These are phyloP conservation scores for Candolleomyces aberdarensis DNA, from an alignment of 768 basidiomycete genomes.

Conservation along the genomic window DNA sequence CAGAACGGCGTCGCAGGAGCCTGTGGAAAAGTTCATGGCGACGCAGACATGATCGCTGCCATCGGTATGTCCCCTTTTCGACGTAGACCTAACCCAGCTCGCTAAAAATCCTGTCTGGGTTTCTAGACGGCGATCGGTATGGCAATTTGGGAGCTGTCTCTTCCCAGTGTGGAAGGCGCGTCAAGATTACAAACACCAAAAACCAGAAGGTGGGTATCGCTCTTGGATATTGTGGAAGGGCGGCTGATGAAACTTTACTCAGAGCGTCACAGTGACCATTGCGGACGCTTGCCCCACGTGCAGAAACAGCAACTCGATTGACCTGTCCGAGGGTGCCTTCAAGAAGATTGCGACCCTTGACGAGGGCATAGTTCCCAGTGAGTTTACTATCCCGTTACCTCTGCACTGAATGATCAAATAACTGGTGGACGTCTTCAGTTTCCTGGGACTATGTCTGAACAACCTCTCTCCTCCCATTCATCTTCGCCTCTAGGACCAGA, in stretches of 20 bases:
- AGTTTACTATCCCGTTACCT: slow-evolving; percentile 20
- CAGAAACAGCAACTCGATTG: slow-evolving; percentile 60
- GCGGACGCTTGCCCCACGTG: slow-evolving; percentile 86
- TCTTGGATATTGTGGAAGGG: background rate
- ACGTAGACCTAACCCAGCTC: slow-evolving; percentile 3
- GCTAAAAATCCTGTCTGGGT: background rate
- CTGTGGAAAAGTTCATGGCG: slow-evolving; percentile 63
- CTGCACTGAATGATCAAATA: background rate
- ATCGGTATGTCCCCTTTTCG: slow-evolving; percentile 42
- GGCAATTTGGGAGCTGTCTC: slow-evolving; percentile 46
- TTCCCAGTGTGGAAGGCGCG: slow-evolving; percentile 58
- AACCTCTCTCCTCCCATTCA: too few relatives aligned
- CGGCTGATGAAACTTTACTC: slow-evolving; percentile 17
- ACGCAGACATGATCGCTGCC: slow-evolving; percentile 59
- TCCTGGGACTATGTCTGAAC: slow-evolving; percentile 32
- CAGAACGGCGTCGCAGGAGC: slow-evolving; percentile 76
- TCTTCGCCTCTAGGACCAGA: too few relatives aligned
- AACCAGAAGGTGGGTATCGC: slow-evolving; percentile 42
- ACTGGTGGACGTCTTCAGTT: slow-evolving; percentile 24
- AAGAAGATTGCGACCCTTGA: slow-evolving; percentile 42
- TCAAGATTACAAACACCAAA: slow-evolving; percentile 60
- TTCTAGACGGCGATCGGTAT: slow-evolving; percentile 49
- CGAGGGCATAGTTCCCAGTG: slow-evolving; percentile 59
- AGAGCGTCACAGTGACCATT: slow-evolving; percentile 54
- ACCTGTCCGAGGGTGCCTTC: slow-evolving; percentile 73